Evolutionary conservation across 768 basidiomycete species (phyloP), one percentile per base, ranked within the genome.

Genomic region (Dendrothele bispora): DNA sequence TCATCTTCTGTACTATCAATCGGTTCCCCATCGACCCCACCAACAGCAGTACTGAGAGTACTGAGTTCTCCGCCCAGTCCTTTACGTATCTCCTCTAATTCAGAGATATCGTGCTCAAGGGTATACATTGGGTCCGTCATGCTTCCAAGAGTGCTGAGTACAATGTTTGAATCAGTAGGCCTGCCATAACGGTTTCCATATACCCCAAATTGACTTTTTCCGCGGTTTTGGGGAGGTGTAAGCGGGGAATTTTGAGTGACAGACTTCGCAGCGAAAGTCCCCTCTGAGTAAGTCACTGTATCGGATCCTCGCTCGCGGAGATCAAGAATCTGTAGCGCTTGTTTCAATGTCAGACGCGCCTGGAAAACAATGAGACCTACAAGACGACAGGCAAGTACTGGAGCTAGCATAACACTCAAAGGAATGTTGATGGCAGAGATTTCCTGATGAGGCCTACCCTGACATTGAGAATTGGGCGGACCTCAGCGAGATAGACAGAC

Each of bases 391-490:
- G 88, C 88, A 37, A 91, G 77, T 28, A 91, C 67, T 20, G 88
- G 87, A 15, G 81, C 84, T 59, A 91, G 75, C 87, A 91, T 89
- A 15, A 91, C 86, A 57, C 88, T 89, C 55, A 91, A 71, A 8
- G 88, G 88, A 55, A 91, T 91, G 56, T 88, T 88, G 59, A 91
- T 83, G 15, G 88, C 88, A 20, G 88, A 89, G 54, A 90, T 88
- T 18, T 79, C 84, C 65, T 88, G 87, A 48, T 84, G 86, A 41
- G 87, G 88, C 71, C 87, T 90, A 34, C 35, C 54, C 43, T n/a
- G n/a, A n/a, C n/a, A n/a, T n/a, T n/a, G n/a, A n/a, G n/a, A n/a
- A n/a, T n/a, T n/a, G 22, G 52, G 34, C 49, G 42, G 45, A 46
- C 43, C 38, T 18, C 17, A n/a, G 2, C 14, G 12, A n/a, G 29